These are phyloP conservation scores for Catharanthus roseus DNA, from an alignment of 257 asterid genomes.

Conservation along the genomic window DNA sequence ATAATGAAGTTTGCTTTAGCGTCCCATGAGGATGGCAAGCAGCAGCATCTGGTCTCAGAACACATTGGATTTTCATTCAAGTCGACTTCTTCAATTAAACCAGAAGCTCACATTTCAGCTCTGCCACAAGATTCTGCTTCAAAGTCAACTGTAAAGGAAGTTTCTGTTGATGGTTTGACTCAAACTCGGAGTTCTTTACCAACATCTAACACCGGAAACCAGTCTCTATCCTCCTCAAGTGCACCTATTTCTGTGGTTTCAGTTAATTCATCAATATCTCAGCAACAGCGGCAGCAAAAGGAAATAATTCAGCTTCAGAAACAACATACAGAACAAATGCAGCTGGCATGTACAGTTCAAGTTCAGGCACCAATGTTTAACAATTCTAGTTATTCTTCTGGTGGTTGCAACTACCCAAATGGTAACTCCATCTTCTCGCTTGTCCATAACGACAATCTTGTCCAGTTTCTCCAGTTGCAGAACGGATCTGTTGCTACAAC, in stretches of 20 bases:
- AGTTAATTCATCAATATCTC: constrained; percentile 18
- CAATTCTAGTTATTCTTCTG: constrained; percentile 19
- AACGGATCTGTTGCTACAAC: constrained; percentile 17
- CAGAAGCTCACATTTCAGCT: constrained; percentile 28
- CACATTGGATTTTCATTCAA: constrained; percentile 30
- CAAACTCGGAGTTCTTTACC: constrained; percentile 25
- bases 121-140: constrained; percentile 28
- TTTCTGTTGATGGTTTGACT: constrained; percentile 30
- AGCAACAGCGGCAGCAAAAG: constrained; percentile 24
- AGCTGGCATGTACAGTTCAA: constrained; percentile 22
- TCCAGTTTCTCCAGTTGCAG: constrained; percentile 23
- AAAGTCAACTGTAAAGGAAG: constrained; percentile 17
- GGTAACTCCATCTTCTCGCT: constrained; percentile 9
- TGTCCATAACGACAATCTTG: constrained; percentile 17
- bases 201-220: constrained; percentile 20
- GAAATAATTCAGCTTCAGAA: constrained; percentile 30
- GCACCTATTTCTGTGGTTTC: constrained; percentile 14
- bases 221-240: constrained; percentile 18
- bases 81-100: constrained; percentile 29
- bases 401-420: constrained; percentile 11
- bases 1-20: constrained; percentile 26
- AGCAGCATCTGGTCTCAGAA: constrained; percentile 33
- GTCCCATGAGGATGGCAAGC: constrained; percentile 22
- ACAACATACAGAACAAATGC: constrained; percentile 35
- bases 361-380: constrained; percentile 16